Evolutionary conservation across 352 stramenopile species (phyloP), one percentile per base, ranked within the genome.

Genomic region (Phytophthora pinifolia): DNA sequence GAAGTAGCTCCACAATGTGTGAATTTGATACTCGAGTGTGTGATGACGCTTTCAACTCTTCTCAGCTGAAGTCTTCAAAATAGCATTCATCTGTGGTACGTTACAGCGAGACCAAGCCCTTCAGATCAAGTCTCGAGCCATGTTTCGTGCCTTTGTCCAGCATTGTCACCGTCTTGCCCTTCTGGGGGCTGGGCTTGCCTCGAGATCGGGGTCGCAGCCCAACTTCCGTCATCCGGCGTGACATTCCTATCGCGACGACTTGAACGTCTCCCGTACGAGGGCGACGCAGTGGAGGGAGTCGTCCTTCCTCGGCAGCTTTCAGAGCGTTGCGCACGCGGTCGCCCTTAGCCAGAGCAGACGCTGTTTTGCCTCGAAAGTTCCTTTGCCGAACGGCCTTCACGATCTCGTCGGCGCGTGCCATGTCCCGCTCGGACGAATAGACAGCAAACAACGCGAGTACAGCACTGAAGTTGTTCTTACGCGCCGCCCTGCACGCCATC

Each of bases 391-490:
- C 63, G n/a, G 60, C 48, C 43, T 44, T 58, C 6, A 83, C 44
- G 18, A 76, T 75, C 3, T 44, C 25, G 12, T 74, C 69, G 6
- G 63, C 55, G 1, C 53, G 38, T 2, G 62, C 35, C 31, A 68
- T 69, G 15, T 76, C 62, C 35, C 60, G 55, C 10, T 62, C 53
- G 10, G 59, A 47, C n/a, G 62, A 49, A 44, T 86, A 57, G 4
- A 65, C 69, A 2, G 70, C 76, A 14, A 90, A 42, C 4, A 90
- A 59, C 0, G 71, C 71, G 25, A 80, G 48, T 1, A 86, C 64
- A 10, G 72, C 71, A n/a, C 86, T 76, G 33, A 83, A 81, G 12
- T 88, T 72, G 43, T 76, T 88, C 31, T 62, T 74, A 17, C 80
- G 58, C 3, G 72, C 70, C 29, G 80, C 80, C 80, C 79, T 90